phyloP scores from a whole-genome alignment of 306 rosid species.

The Cyamopsis tetragonoloba region DNA sequence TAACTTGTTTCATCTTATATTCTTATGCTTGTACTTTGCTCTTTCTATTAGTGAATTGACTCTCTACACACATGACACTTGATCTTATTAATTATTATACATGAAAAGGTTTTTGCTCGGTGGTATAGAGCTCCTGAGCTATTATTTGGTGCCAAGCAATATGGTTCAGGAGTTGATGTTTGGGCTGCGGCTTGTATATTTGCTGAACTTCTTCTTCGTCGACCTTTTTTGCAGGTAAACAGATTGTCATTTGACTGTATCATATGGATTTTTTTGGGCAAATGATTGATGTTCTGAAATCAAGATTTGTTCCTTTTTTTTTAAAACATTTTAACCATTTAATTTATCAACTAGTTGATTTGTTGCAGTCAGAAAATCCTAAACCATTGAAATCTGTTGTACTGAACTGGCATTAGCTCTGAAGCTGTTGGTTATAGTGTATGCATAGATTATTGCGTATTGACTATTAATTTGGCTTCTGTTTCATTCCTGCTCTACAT shows the following conservation, averaged over 20 bases:
- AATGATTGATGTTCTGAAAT: not conserved
- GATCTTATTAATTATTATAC: not conserved
- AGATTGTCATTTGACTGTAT: not conserved
- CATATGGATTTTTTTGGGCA: not conserved
- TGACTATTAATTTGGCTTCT: not conserved
- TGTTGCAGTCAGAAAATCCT: not conserved
- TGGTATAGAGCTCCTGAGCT: constrained; percentile 98
- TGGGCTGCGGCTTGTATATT: constrained; percentile 96
- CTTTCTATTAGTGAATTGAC: constrained; percentile 1
- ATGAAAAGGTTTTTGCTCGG: constrained; percentile 75
- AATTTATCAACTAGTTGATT: not conserved
- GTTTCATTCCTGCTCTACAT: not conserved
- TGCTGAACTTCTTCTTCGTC: constrained; percentile 81
- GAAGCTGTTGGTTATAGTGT: not conserved
- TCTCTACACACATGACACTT: not conserved
- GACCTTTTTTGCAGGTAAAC: constrained; percentile 80
- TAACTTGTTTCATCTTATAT: not conserved
- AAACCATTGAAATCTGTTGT: not conserved
- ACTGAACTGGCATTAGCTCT: not conserved
- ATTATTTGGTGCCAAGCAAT: constrained; percentile 85
- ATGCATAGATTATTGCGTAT: not conserved
- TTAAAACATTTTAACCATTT: not conserved
- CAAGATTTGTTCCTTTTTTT: not conserved
- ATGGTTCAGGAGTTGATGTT: constrained; percentile 87
- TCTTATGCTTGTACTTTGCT: not conserved